Percentiles rank a stretch among this genome's conserved stretches.
Evolutionary conservation across 257 asterid species (phyloP).

Genomic region (Capsicum pubescens): DNA sequence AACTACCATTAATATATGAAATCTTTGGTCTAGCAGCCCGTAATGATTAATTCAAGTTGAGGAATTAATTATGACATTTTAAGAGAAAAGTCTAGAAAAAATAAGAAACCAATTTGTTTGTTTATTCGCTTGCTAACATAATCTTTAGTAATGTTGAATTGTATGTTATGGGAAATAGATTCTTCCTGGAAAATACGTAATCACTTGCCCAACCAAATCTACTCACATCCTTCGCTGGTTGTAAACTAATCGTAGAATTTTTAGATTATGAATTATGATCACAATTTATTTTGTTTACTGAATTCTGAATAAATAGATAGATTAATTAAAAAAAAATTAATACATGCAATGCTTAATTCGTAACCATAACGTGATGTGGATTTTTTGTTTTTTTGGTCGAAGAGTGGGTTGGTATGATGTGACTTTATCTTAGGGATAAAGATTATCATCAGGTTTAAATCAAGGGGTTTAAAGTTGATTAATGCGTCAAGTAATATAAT

Average conservation of each 20-base stretch:
- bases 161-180: background rate
- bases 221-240: too few species aligned
- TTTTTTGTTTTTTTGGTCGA: rapidly evolving
- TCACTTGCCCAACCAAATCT: slow-evolving; percentile 3
- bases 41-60: slow-evolving; percentile 1
- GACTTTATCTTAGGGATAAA: background rate
- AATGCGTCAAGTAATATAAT: background rate
- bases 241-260: too few species aligned
- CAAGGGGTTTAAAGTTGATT: background rate
- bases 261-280: too few species aligned
- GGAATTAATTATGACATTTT: background rate
- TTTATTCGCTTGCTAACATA: background rate
- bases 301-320: too few species aligned
- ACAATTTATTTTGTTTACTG: too few species aligned
- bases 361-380: too few species aligned
- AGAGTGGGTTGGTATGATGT: background rate
- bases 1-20: background rate
- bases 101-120: background rate
- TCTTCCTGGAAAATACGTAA: background rate
- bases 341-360: too few species aligned
- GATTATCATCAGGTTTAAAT: background rate
- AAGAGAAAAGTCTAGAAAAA: slow-evolving; percentile 10
- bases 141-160: slow-evolving; percentile 15
- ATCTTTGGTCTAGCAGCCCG: background rate
- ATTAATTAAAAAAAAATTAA: too few species aligned